Base-by-base conservation (phyloP, 306 rosid genomes). In the Vigna nakashimae region DNA sequence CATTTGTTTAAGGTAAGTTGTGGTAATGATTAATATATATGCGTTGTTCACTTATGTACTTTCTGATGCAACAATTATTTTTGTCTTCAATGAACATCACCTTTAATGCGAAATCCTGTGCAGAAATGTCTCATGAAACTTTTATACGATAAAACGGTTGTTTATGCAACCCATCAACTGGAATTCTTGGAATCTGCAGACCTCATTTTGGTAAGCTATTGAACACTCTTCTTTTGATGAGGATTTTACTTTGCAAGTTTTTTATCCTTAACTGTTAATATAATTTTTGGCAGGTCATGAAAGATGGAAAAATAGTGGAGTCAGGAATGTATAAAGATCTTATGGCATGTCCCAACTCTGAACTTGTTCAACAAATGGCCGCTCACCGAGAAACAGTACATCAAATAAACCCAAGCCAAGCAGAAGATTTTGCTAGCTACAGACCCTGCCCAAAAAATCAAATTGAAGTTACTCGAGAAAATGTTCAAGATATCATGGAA, bases 131-230 rank as follows among this genome's bases (percentile, higher is more conserved):
- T 92, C 34, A 59, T 87, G 88, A 83, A 90, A 82, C 93, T 88
- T 64, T 75, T 94, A 80, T 84, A 90, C 5, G 82, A 80, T 66
- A 94, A 94, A 82, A 92, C 98, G 11, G 98, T 94, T 55, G 81
- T 94, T 67, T 94, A 92, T 79, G 89, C 97, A 52, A 94, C 98
- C 10, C 95, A 94, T 81, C 98, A 94, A 59, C 79, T 94, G 77
- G 97, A 94, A 79, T 94, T 94, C 82, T 75, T 94, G 68, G 95
- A 89, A 83, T 95, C 88, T 36, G 93, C 97, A 0, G 98, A 94
- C 76, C 82, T 90, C 56, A 83, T 94, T 64, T 69, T 94, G 84
- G 98, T 90, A 82, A 83, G 92, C 70, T 71, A 42, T 17, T 60
- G 40, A 74, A 34, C 74, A 53, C 56, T 75, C 77, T 2, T 42